Base-by-base conservation (phyloP, 352 stramenopile species). In the Globisporangium uncinulatum region DNA sequence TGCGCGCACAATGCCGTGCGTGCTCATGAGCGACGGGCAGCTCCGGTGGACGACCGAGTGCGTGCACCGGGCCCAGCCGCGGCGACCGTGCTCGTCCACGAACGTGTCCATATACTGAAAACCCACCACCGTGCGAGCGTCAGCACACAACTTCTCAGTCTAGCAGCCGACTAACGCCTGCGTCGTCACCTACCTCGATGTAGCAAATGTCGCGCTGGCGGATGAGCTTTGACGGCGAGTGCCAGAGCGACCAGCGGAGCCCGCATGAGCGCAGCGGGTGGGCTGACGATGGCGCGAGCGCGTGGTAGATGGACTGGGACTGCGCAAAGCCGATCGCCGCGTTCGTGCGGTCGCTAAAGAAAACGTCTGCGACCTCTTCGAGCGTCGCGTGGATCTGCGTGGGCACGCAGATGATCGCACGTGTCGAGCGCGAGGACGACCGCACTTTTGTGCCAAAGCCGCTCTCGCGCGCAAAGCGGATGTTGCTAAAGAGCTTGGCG, bases 21-120 rank as follows among this genome's bases (percentile, higher is more conserved):
- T 68, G n/a, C 74, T 61, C 20, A 67, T 59, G 8, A 88, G 69
- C 31, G 76, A 52, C 19, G 78, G 78, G 49, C 76, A 87, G 59
- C 72, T 86, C 8, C 73, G 77, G 57, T 87, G 73, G 31, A 79
- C 73, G 47, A 90, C 56, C n/a, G 77, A 87, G 56, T 85, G 76
- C 7, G 76, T 81, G 56, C 76, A 82, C 14, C 65, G 56, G 1
- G 80, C 80, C 80, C 80, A 90, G 7, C 80, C 77, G 31, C 69
- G 68, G 21, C 74, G 75, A 0, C 77, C 80, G 14, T 73, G 50
- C 34, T 85, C 71, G 57, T 83, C 68, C 17, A 86, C 63, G 45
- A 87, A 89, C 20, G 63, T 69, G 59, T 89, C 75, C 69, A 77
- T 85, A 59, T 83, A 83, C 61, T 71, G 45, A 5, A 15, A 6